Evolutionary conservation across 129 eudicot genomes (phyloP).

Genomic region (Apium graveolens): DNA sequence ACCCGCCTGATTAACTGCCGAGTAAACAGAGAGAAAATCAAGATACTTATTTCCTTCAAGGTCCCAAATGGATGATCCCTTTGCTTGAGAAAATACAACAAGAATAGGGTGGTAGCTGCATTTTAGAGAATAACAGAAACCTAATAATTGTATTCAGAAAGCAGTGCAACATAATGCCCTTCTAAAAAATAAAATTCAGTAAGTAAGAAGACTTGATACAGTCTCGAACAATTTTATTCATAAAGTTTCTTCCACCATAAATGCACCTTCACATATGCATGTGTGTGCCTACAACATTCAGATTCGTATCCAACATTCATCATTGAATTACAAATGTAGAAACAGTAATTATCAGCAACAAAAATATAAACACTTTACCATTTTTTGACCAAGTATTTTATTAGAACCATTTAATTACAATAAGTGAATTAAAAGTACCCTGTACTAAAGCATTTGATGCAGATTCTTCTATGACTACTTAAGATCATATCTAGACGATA

Average conservation of each 20-base stretch:
- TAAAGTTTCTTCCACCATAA: not conserved
- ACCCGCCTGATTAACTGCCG: constrained; percentile 91
- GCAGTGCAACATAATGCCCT: constrained; percentile 10
- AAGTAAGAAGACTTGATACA: not conserved
- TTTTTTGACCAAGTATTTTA: too few species aligned
- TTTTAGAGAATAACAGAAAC: not conserved
- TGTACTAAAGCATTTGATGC: not conserved
- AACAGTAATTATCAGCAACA: too few species aligned
- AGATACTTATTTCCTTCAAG: constrained; percentile 94
- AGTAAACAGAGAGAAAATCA: constrained; percentile 93
- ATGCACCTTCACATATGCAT: not conserved
- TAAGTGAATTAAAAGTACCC: not conserved
- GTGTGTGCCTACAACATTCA: not conserved
- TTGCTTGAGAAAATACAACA: constrained; percentile 84
- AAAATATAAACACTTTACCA: too few species aligned
- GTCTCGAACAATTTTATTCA: not conserved
- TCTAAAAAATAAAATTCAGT: too few species aligned
- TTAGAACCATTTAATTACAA: too few species aligned
- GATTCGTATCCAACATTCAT: not conserved
- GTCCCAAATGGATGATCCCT: constrained; percentile 89
- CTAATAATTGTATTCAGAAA: constrained; percentile 8
- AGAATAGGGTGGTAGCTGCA: constrained; percentile 95
- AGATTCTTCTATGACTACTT: not conserved
- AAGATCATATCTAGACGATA: not conserved
- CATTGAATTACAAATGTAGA: not conserved